Base-by-base conservation (phyloP, 2,329 filamentous ascomycete species). In the Coniochaeta sp. region DNA sequence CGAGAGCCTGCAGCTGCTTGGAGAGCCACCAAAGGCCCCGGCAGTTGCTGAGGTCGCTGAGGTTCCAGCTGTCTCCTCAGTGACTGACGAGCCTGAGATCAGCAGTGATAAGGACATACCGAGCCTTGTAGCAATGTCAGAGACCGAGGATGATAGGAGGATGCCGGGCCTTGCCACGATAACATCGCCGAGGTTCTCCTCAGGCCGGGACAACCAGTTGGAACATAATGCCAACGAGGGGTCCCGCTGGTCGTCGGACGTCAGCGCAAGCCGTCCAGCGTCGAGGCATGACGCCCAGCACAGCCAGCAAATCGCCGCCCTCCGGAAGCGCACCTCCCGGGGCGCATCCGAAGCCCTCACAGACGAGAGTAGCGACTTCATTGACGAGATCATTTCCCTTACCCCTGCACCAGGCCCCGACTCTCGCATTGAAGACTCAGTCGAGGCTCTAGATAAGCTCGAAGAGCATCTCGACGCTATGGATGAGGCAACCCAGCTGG, bases 391-490 rank as follows among this genome's bases (percentile, higher is more conserved):
- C 38, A 42, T 42, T 18, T 42, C 38, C 2, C 20, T 22, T n/a
- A 16, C 38, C 4, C 38, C 38, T 6, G 38, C 38, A 6, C 18
- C 45, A 30, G 30, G 24, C 28, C 28, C 45, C n/a, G 30, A 26
- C 45, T 63, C 74, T 24, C 76, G 79, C 16, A 85, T 85, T 48
- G 82, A 85, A 60, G 82, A 85, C 61, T 84, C 81, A 1, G 67
- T 85, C 8, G 81, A 83, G 61, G 81, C 80, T 55, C 69, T 85
- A 18, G 82, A 85, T 60, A 71, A 72, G 54, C 70, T 85, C 14
- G 81, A 85, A 57, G 82, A 85, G 28, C 73, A 83, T 48, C 70
- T 85, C 9, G 81, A 85, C 57, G 78, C 73, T 2, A 68, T 82
- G 30, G 61, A 69, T 48, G 65, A 66, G n/a, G 64, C 72, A 12